Conservation (phyloP, 1,284 basidiomycete species). For the Pterulicium gracile region DNA sequence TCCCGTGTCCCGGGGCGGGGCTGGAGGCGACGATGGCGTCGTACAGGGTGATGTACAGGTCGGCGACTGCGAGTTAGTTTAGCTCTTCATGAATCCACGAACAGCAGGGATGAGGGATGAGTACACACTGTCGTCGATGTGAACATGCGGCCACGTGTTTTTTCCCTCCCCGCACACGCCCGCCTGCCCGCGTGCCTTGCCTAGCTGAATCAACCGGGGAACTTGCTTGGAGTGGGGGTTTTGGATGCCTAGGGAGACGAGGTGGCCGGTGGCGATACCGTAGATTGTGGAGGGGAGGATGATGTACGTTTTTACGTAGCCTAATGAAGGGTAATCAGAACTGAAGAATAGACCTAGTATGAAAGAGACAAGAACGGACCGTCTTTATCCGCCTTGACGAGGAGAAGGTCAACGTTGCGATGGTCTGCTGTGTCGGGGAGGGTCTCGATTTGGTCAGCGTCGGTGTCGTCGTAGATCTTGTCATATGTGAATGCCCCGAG, state of each 20-base stretch:
- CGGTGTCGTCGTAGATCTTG: constrained; percentile 24
- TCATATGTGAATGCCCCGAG: constrained; percentile 19
- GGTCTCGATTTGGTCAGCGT: constrained; percentile 22
- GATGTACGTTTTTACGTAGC: constrained; percentile 22
- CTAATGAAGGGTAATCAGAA: constrained; percentile 9
- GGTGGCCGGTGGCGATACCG: constrained; percentile 19
- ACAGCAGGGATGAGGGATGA: constrained; percentile 13
- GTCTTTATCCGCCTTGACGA: constrained; percentile 21
- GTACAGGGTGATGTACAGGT: constrained; percentile 16
- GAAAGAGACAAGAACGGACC: constrained; percentile 16
- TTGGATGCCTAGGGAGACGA: constrained; percentile 21
- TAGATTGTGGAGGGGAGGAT: constrained; percentile 23
- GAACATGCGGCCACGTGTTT: constrained; percentile 23
- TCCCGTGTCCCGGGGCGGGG: constrained; percentile 17
- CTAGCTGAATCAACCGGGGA: constrained; percentile 17
- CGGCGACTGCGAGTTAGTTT: constrained; percentile 16
- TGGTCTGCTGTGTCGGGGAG: constrained; percentile 22
- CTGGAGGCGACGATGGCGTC: constrained; percentile 14
- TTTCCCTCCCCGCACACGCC: constrained; percentile 11
- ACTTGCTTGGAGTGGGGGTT: constrained; percentile 21
- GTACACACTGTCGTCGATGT: constrained; percentile 23
- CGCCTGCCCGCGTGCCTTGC: constrained; percentile 11
- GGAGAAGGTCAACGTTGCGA: constrained; percentile 18
- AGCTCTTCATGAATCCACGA: not conserved
- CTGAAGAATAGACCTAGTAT: not conserved